Percentiles rank a stretch among this genome's conserved stretches.
These are phyloP conservation scores for Acanthamoeba rhysodes DNA, from an alignment of 208 protist species.

Conservation along the genomic window DNA sequence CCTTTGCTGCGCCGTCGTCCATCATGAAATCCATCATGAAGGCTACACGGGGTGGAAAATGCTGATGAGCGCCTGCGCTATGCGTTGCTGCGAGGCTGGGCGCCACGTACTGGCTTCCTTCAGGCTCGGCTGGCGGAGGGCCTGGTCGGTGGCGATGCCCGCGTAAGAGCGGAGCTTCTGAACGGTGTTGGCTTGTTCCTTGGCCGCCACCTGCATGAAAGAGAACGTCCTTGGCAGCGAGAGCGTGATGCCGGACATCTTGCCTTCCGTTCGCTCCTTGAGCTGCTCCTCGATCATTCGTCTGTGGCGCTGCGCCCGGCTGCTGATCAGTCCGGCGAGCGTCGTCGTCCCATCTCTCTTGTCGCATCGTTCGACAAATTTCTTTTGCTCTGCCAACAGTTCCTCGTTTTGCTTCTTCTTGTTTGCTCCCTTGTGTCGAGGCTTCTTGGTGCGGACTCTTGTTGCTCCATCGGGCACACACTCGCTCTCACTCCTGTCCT, in stretches of 20 bases:
- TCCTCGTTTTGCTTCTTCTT: too few species aligned
- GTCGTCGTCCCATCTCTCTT: too few species aligned
- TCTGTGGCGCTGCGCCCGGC: neutral
- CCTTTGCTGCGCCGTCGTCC: neutral
- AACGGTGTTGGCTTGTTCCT: neutral
- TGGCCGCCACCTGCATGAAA: neutral
- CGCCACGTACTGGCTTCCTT: neutral
- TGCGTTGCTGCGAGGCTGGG: neutral
- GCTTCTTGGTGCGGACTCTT: too few species aligned
- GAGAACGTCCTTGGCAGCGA: neutral
- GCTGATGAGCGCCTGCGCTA: neutral
- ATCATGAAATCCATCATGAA: constrained; percentile 8
- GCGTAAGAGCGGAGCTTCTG: constrained; percentile 37
- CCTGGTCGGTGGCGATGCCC: neutral
- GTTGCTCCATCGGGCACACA: too few species aligned
- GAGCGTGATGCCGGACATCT: constrained; percentile 61
- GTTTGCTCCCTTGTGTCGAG: too few species aligned
- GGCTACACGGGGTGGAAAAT: neutral
- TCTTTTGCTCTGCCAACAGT: neutral
- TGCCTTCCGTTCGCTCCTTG: constrained; percentile 1
- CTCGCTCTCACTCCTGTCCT: too few species aligned
- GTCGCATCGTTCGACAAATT: neutral
- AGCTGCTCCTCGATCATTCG: neutral
- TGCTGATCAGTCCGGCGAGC: neutral
- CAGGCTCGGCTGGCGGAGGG: neutral